Evolutionary conservation across 2,329 filamentous ascomycete species (phyloP), one percentile per base, ranked within the genome.

Genomic region (Colletotrichum tropicicola): DNA sequence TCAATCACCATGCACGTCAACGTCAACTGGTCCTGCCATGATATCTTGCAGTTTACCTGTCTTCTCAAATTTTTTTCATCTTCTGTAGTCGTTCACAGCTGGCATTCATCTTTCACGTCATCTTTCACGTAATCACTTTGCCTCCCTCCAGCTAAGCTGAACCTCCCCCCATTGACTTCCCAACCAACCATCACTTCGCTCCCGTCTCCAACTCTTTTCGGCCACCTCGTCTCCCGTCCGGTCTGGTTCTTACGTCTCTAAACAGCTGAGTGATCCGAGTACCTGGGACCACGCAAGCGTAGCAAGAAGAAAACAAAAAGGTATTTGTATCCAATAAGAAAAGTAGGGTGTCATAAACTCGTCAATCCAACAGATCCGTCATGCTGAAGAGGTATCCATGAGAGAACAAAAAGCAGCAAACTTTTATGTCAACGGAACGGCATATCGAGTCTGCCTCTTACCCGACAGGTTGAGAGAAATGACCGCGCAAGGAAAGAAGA

Each of bases 331-430:
- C 61, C 25, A 48, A 47, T 35, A 51, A 44, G 28, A 48, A 54
- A 32, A 54, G 21, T 37, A 41, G 52, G 32, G 37, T 41, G 54
- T 67, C 65, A 51, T 67, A 65, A 56, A 55, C 56, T 67, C 65
- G 27, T 67, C 56, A n/a, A 58, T 60, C 47, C 55, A 67, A 66
- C 65, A 67, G 61, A 56, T 65, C 45, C 65, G 62, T 53, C 47
- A 56, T 67, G 62, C 65, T 65, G 60, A 65, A 65, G 65, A 66
- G 65, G 65, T 67, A 67, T 67, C 61, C 65, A 67, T 65, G 51
- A 67, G 63, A 56, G 61, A 67, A 57, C 53, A 66, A 56, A 68
- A 65, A 56, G 41, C 57, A 68, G 48, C 56, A 66, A 65, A 52
- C 53, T 66, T 68, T 61, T 68, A 47, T 41, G 64, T 52, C 48